phyloP scores from a whole-genome alignment of 768 basidiomycete genomes.

The Baorangia bicolor region DNA sequence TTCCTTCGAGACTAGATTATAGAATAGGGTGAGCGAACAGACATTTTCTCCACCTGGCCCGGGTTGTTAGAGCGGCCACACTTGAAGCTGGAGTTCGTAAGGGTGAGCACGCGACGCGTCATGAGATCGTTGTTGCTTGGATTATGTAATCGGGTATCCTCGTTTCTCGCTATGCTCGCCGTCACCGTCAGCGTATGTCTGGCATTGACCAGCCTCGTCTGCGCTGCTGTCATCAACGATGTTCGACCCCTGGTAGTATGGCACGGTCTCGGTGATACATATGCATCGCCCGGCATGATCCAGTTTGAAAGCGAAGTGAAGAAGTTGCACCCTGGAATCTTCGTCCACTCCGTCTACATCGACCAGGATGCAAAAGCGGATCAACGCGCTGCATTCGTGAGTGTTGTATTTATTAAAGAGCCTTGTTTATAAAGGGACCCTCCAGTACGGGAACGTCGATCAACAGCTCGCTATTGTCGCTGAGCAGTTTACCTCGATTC shows the following conservation, averaged over 20 bases:
- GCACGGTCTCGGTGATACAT: slow-evolving; percentile 84
- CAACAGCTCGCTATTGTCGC: slow-evolving; percentile 66
- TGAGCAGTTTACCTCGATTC: slow-evolving; percentile 59
- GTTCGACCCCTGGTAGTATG: slow-evolving; percentile 66
- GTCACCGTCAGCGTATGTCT: slow-evolving; percentile 16
- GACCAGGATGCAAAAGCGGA: slow-evolving; percentile 62
- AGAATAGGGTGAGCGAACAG: too few relatives aligned
- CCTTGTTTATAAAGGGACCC: not conserved
- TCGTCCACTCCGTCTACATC: slow-evolving; percentile 72
- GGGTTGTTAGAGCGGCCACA: too few relatives aligned
- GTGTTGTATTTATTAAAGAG: slow-evolving; percentile 32
- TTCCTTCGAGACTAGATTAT: not conserved
- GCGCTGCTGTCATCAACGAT: slow-evolving; percentile 12
- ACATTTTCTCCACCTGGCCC: too few relatives aligned
- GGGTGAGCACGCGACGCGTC: not conserved
- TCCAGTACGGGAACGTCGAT: slow-evolving; percentile 76
- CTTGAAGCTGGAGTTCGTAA: too few relatives aligned
- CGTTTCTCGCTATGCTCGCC: slow-evolving; percentile 10
- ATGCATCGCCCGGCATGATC: slow-evolving; percentile 70
- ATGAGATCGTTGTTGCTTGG: not conserved
- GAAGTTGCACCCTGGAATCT: slow-evolving; percentile 69
- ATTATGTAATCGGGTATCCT: slow-evolving; percentile 4
- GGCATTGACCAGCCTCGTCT: slow-evolving; percentile 9
- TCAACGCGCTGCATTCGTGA: slow-evolving; percentile 67
- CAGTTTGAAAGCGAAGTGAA: slow-evolving; percentile 59